A percentile compares a stretch with the other conserved stretches of the same genome.
Conservation (phyloP, 768 basidiomycete species). For the Baorangia bicolor region DNA sequence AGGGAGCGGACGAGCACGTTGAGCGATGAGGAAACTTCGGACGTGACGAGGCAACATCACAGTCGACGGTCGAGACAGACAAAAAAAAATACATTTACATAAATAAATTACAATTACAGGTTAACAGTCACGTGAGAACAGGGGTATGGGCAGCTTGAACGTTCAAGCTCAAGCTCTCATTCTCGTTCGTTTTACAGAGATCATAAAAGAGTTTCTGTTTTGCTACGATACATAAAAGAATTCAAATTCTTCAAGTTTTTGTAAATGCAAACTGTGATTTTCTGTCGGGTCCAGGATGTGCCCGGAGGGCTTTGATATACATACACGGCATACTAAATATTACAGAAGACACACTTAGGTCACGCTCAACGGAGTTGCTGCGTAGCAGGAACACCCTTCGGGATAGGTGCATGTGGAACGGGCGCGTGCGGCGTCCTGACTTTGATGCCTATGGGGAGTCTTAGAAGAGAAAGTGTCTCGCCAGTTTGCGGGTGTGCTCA, state of each 20-base stretch:
- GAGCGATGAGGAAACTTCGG: conserved; percentile 36
- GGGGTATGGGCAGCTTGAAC: too few species aligned
- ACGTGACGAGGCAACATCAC: conserved; percentile 50
- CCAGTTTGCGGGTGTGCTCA: conserved; percentile 25
- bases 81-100: conserved; percentile 13
- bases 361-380: conserved; percentile 31
- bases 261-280: too few species aligned
- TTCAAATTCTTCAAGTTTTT: too few species aligned
- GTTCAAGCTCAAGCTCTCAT: too few species aligned
- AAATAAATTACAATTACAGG: not conserved
- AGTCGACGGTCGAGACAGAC: not conserved
- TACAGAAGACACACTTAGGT: too few species aligned
- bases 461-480: conserved; percentile 4
- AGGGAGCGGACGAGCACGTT: conserved; percentile 23
- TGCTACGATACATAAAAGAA: too few species aligned
- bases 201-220: too few species aligned
- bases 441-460: conserved; percentile 48
- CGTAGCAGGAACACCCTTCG: conserved; percentile 49
- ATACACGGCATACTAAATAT: too few species aligned
- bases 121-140: conserved; percentile 14
- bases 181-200: too few species aligned
- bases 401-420: conserved; percentile 65
- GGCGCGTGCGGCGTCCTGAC: conserved; percentile 63
- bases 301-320: too few species aligned
- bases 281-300: too few species aligned